Conservation (phyloP, 1,284 basidiomycete species). For the Ustilago bromivora region DNA sequence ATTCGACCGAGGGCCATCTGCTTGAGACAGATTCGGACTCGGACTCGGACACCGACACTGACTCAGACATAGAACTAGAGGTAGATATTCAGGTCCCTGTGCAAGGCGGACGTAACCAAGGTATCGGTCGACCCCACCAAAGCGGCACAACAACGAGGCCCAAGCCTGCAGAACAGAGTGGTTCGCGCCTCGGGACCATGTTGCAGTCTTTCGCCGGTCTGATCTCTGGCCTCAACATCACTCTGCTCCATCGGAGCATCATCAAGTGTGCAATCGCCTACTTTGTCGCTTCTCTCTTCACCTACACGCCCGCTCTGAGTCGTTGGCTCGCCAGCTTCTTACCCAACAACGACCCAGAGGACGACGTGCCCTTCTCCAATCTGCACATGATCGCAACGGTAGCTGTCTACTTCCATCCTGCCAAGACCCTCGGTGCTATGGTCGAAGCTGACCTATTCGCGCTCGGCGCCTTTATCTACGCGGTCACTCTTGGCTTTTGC, state of each 20-base stretch:
- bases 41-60: slow-evolving; percentile 33
- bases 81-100: background rate
- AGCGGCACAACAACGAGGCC: background rate
- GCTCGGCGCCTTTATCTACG: slow-evolving; percentile 78
- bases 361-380: slow-evolving; percentile 72
- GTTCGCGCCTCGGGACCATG: background rate
- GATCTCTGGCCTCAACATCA: slow-evolving; percentile 64
- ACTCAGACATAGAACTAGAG: slow-evolving; percentile 20
- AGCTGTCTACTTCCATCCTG: slow-evolving; percentile 73
- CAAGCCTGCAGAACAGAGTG: background rate
- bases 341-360: slow-evolving; percentile 60
- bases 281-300: slow-evolving; percentile 89
- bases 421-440: slow-evolving; percentile 89
- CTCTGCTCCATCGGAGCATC: slow-evolving; percentile 77
- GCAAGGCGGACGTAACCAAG: background rate
- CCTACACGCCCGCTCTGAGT: slow-evolving; percentile 78
- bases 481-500: slow-evolving; percentile 79
- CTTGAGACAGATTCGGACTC: slow-evolving; percentile 48
- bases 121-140: background rate
- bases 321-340: slow-evolving; percentile 57
- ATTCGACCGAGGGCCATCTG: slow-evolving; percentile 43
- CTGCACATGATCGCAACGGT: slow-evolving; percentile 93
- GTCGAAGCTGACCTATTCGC: slow-evolving; percentile 86
- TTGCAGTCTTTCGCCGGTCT: slow-evolving; percentile 77
- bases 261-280: slow-evolving; percentile 93